Evolutionary conservation across 306 rosid species (phyloP).

Genomic region (Biancaea sappan): DNA sequence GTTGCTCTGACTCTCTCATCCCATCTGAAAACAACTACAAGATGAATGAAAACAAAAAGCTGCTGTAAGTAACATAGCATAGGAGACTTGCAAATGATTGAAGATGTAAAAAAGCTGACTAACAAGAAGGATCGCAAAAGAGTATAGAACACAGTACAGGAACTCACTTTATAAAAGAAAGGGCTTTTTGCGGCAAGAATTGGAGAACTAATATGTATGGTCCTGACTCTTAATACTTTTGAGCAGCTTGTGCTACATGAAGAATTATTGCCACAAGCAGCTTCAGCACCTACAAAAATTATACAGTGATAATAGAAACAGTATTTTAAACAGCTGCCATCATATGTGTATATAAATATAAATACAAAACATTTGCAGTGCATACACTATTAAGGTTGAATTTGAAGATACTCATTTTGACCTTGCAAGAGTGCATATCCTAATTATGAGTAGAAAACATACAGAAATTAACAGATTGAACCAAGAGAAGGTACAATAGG

Average conservation of each 20-base stretch:
- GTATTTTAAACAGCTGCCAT: not conserved
- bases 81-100: not conserved
- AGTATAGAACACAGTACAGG: not conserved
- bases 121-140: not conserved
- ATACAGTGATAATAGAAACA: not conserved
- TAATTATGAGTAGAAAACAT: not conserved
- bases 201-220: constrained; percentile 54
- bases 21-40: constrained; percentile 49
- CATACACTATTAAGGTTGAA: not conserved
- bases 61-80: not conserved
- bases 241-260: constrained; percentile 27
- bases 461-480: not conserved
- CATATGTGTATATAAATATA: not conserved
- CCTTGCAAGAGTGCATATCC: not conserved
- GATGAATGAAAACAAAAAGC: constrained; percentile 28
- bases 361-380: not conserved
- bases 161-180: constrained; percentile 52
- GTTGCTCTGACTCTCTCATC: constrained; percentile 47
- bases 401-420: not conserved
- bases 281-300: constrained; percentile 40
- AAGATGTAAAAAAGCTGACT: not conserved
- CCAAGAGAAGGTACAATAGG: not conserved
- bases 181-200: constrained; percentile 63
- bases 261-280: constrained; percentile 26
- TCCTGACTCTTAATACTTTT: constrained; percentile 36